A percentile compares a stretch with the other conserved stretches of the same genome.
phyloP scores from a whole-genome alignment of 75 land plant species.

The Selaginella moellendorffii region DNA sequence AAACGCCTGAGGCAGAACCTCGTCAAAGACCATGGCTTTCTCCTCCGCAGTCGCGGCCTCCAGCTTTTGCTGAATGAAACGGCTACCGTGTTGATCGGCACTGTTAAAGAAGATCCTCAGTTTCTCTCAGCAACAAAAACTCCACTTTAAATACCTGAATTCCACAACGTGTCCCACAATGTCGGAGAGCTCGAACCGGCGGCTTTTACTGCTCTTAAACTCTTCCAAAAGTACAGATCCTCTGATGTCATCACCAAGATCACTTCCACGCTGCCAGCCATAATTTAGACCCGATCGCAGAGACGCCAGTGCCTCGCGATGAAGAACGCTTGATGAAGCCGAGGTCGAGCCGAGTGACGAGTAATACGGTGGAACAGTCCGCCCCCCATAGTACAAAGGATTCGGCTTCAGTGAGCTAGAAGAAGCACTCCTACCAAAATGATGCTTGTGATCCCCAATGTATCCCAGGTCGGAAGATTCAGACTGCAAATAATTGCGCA shows the following conservation, averaged over 20 bases:
- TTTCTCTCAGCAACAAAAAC: not conserved
- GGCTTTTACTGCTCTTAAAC: constrained; percentile 76
- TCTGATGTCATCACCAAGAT: constrained; percentile 29
- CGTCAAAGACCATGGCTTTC: constrained; percentile 68
- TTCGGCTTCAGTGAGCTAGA: not conserved
- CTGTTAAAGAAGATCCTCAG: constrained; percentile 26
- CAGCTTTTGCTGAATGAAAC: constrained; percentile 93
- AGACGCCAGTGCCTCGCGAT: not conserved
- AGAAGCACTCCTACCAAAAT: too few species aligned
- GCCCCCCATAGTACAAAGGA: not conserved
- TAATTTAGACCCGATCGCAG: not conserved
- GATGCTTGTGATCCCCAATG: not conserved
- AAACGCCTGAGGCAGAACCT: constrained; percentile 74
- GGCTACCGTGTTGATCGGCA: constrained; percentile 94
- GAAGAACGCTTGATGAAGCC: not conserved
- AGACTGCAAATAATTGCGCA: not conserved
- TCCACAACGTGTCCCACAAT: constrained; percentile 83
- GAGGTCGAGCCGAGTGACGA: not conserved
- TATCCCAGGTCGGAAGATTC: not conserved
- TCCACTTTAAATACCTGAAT: constrained; percentile 48
- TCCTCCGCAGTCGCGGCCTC: constrained; percentile 77
- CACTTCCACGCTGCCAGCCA: constrained; percentile 11
- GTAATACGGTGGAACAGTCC: not conserved
- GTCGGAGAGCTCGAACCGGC: constrained; percentile 71
- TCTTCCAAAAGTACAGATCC: constrained; percentile 66